Percentiles rank a stretch among this genome's conserved stretches.
Evolutionary conservation across 2,329 filamentous ascomycete species (phyloP).

Genomic region (Fusarium sp.): DNA sequence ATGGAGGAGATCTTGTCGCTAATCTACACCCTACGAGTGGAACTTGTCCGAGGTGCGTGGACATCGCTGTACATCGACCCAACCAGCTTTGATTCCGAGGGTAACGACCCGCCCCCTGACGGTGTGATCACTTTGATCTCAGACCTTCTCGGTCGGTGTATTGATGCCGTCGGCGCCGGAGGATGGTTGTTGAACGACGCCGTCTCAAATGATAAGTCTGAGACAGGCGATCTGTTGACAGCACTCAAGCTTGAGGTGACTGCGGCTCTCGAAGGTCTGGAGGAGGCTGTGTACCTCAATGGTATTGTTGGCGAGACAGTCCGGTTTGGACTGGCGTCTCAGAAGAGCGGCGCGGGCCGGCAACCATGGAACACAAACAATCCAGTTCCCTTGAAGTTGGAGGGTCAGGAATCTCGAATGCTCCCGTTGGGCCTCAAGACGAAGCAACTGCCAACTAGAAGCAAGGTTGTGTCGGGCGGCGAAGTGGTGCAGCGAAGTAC

Average conservation of each 20-base stretch:
- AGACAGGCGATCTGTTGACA: conserved; percentile 73
- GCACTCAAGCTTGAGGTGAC: conserved; percentile 76
- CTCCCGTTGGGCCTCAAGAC: conserved; percentile 81
- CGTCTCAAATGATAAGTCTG: conserved; percentile 63
- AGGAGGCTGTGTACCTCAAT: conserved; percentile 75
- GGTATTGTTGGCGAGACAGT: conserved; percentile 75
- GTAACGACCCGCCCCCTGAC: conserved; percentile 66
- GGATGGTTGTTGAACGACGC: conserved; percentile 78
- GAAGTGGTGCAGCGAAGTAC: conserved; percentile 76
- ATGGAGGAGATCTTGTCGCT: conserved; percentile 78
- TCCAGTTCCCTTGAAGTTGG: conserved; percentile 58
- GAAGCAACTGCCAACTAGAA: conserved; percentile 61
- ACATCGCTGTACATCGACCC: conserved; percentile 76
- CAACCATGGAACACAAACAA: conserved; percentile 53
- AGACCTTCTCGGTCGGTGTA: conserved; percentile 76
- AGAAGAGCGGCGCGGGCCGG: conserved; percentile 49
- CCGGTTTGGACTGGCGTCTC: conserved; percentile 64
- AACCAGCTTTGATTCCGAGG: conserved; percentile 59
- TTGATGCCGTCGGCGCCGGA: conserved; percentile 80
- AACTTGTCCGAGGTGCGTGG: conserved; percentile 82
- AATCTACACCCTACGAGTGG: conserved; percentile 78
- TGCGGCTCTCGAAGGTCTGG: conserved; percentile 77
- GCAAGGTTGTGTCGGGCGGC: conserved; percentile 75
- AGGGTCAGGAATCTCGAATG: conserved; percentile 61
- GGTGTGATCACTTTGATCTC: conserved; percentile 78